Conservation (phyloP, 805 yeast genomes). For the Candida boleticola region DNA sequence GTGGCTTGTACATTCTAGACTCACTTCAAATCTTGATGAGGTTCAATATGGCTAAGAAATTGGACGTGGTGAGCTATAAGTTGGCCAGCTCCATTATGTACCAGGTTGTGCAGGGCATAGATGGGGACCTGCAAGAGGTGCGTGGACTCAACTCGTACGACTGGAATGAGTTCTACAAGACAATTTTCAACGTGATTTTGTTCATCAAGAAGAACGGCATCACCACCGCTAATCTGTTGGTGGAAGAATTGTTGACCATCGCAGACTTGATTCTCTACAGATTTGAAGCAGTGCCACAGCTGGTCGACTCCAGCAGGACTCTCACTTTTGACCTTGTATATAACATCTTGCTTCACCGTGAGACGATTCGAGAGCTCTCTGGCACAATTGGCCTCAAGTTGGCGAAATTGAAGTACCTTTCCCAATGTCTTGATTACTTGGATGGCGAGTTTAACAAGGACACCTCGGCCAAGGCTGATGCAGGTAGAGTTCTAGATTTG, state of each 20-base stretch:
- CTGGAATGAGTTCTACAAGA: constrained; percentile 34
- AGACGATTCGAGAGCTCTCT: constrained; percentile 13
- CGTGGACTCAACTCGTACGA: constrained; percentile 16
- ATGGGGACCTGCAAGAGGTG: not conserved
- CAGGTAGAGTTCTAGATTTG: constrained; percentile 12
- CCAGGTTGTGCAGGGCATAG: constrained; percentile 14
- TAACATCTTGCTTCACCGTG: constrained; percentile 25
- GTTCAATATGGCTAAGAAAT: constrained; percentile 36
- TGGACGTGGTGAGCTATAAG: constrained; percentile 30
- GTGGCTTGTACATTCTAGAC: constrained; percentile 34
- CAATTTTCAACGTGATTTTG: constrained; percentile 27
- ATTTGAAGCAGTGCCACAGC: constrained; percentile 17
- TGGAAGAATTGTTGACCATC: constrained; percentile 25
- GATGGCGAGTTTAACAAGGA: constrained; percentile 13
- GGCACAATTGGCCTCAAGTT: constrained; percentile 2
- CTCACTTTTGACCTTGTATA: constrained; percentile 31
- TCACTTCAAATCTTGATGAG: constrained; percentile 27
- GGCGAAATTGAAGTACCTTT: constrained; percentile 11
- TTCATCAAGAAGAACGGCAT: constrained; percentile 23
- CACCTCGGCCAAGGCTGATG: not conserved
- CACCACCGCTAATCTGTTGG: constrained; percentile 8
- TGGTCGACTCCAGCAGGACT: constrained; percentile 15
- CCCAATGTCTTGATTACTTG: constrained; percentile 16
- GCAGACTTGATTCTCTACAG: constrained; percentile 16
- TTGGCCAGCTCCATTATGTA: constrained; percentile 25